Percentiles rank a stretch among this genome's conserved stretches.
These are phyloP conservation scores for Chaetomium sp. DNA, from an alignment of 2,329 filamentous ascomycete genomes.

Conservation along the genomic window DNA sequence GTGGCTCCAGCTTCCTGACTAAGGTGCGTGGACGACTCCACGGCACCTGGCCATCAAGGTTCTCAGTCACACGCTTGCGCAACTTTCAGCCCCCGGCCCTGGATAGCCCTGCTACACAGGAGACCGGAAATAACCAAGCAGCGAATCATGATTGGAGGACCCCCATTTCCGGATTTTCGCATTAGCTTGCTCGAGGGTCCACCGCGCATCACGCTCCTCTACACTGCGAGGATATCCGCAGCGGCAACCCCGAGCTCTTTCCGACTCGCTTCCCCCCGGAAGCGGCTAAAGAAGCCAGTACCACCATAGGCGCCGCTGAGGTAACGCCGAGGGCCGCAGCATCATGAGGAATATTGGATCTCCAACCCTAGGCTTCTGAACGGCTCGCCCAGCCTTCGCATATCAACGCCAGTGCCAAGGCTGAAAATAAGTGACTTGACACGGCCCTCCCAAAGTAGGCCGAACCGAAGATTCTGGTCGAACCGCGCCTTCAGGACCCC, in stretches of 20 bases:
- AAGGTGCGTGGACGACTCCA: constrained; percentile 6
- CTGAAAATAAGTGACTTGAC: constrained; percentile 93
- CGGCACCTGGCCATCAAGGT: constrained; percentile 21
- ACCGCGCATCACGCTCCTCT: neutral
- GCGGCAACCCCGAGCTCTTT: neutral
- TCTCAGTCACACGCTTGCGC: constrained; percentile 5
- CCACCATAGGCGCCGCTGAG: neutral
- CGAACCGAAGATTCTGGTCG: constrained; percentile 84
- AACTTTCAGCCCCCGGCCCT: neutral
- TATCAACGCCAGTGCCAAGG: constrained; percentile 81
- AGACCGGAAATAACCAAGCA: constrained; percentile 3
- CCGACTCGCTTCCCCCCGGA: neutral
- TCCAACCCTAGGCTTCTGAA: constrained; percentile 77
- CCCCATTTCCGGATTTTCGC: neutral
- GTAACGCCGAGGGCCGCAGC: neutral
- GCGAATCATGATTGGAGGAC: neutral
- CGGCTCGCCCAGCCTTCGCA: constrained; percentile 73
- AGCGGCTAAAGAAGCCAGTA: neutral
- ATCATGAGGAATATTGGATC: constrained; percentile 76
- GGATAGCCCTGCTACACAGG: neutral
- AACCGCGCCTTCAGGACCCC: constrained; percentile 89
- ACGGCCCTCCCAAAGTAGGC: constrained; percentile 88
- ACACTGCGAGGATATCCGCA: neutral
- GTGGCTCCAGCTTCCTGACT: neutral
- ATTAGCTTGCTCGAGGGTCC: neutral